These are phyloP conservation scores for Ceratobasidium sp. DNA, from an alignment of 1,284 basidiomycete species.

Conservation along the genomic window DNA sequence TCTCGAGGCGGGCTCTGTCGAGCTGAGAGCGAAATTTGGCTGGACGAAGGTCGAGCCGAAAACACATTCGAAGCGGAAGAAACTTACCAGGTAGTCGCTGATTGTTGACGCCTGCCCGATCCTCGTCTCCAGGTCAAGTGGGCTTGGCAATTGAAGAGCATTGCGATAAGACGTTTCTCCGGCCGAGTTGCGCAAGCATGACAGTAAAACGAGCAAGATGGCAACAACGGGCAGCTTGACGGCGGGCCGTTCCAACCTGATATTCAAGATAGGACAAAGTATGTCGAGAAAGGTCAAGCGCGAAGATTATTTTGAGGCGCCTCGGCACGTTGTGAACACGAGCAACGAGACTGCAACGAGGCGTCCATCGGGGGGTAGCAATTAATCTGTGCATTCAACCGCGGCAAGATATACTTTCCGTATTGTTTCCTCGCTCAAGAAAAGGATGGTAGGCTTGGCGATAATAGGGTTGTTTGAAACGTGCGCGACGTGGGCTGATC, in stretches of 20 bases:
- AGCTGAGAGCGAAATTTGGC: neutral
- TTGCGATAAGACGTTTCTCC: conserved; percentile 1
- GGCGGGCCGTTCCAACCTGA: conserved; percentile 7
- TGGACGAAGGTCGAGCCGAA: neutral
- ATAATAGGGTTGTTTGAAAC: conserved; percentile 20
- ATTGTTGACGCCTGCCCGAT: neutral
- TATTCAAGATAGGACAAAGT: neutral
- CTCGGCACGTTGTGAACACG: neutral
- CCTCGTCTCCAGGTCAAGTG: neutral
- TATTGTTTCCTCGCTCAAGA: neutral
- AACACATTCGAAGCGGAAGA: neutral
- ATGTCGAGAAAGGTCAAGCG: neutral
- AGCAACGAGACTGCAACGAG: neutral
- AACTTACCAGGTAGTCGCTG: neutral
- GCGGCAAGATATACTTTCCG: neutral
- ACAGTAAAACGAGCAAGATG: neutral
- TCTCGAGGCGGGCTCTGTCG: neutral
- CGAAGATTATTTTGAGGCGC: neutral
- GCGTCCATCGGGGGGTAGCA: neutral
- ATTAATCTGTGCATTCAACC: neutral
- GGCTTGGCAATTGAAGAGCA: neutral
- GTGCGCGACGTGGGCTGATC: neutral
- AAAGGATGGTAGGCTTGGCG: conserved; percentile 21
- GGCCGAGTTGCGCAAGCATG: neutral
- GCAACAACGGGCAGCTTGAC: neutral